A percentile compares a stretch with the other conserved stretches of the same genome.
Conservation (phyloP, 1,139 yeast genomes). For the Diutina pseudorugosa region DNA sequence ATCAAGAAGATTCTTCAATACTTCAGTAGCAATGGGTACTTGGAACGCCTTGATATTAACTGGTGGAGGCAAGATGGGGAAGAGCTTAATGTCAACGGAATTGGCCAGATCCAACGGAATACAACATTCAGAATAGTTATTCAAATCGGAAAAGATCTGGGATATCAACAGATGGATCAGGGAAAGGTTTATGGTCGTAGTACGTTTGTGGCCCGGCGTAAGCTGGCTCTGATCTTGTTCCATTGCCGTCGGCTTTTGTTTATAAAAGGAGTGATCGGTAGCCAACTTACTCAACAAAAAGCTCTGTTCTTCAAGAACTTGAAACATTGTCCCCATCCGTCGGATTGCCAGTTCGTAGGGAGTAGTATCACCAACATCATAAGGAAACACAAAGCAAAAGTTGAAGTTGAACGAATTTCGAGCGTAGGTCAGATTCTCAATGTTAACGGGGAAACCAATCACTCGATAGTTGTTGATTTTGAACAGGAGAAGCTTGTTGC, state of each 20-base stretch:
- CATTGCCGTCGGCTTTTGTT: neutral
- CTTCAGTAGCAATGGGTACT: conserved; percentile 82
- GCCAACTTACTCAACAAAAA: conserved; percentile 53
- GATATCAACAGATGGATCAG: conserved; percentile 73
- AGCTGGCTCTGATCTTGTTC: conserved; percentile 10
- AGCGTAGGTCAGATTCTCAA: conserved; percentile 63
- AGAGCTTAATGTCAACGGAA: conserved; percentile 82
- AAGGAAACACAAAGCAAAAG: conserved; percentile 82
- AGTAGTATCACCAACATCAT: conserved; percentile 57
- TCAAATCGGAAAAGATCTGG: conserved; percentile 85
- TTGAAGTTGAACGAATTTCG: conserved; percentile 89
- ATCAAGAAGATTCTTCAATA: conserved; percentile 59
- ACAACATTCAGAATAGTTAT: conserved; percentile 89
- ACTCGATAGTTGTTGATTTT: conserved; percentile 61
- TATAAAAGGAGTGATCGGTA: conserved; percentile 21
- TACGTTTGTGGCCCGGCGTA: conserved; percentile 31
- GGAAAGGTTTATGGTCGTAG: conserved; percentile 33
- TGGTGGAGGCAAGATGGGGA: conserved; percentile 81
- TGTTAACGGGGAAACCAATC: conserved; percentile 85
- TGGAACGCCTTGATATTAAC: conserved; percentile 61
- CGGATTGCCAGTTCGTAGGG: conserved; percentile 81
- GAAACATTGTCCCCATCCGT: conserved; percentile 80
- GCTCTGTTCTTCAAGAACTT: conserved; percentile 82
- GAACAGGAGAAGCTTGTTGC: conserved; percentile 69
- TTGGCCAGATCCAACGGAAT: conserved; percentile 87